A percentile compares a stretch with the other conserved stretches of the same genome.
Evolutionary conservation across 495 filamentous ascomycete genomes (phyloP).

Genomic region (Neurospora intermedia): DNA sequence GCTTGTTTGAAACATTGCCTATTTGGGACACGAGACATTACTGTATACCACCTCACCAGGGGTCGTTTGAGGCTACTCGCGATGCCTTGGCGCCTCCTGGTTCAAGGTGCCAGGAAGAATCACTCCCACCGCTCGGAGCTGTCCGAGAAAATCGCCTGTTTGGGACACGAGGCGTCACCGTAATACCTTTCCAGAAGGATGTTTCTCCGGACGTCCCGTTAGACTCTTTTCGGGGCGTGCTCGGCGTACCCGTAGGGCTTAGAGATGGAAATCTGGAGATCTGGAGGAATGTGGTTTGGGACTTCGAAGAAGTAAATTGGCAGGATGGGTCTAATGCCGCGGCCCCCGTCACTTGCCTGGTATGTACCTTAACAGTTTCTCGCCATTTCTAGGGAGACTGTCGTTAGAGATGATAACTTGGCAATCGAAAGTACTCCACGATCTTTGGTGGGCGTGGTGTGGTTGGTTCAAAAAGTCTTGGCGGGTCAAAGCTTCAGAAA

Average conservation of each 20-base stretch:
- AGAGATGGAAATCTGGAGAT: not conserved
- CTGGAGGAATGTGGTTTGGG: not conserved
- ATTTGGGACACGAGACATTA: not conserved
- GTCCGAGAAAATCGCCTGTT: not conserved
- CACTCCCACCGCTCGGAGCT: not conserved
- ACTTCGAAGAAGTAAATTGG: not conserved
- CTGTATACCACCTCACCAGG: not conserved
- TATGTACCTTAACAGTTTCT: too few species aligned
- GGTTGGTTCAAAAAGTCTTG: not conserved
- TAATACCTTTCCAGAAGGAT: not conserved
- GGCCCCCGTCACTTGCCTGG: too few species aligned
- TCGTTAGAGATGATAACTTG: not conserved
- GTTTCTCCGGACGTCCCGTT: not conserved
- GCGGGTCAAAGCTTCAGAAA: not conserved
- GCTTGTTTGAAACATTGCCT: not conserved
- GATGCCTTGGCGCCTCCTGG: not conserved
- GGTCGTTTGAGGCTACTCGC: not conserved
- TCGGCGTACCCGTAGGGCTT: not conserved
- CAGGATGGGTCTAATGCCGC: too few species aligned
- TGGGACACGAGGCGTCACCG: not conserved
- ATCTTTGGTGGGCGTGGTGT: not conserved
- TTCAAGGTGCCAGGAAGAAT: not conserved
- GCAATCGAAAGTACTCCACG: not conserved
- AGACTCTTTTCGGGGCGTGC: not conserved
- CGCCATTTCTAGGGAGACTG: too few species aligned